Evolutionary conservation across 768 basidiomycete species (phyloP).

Genomic region (Pholiota conissans): DNA sequence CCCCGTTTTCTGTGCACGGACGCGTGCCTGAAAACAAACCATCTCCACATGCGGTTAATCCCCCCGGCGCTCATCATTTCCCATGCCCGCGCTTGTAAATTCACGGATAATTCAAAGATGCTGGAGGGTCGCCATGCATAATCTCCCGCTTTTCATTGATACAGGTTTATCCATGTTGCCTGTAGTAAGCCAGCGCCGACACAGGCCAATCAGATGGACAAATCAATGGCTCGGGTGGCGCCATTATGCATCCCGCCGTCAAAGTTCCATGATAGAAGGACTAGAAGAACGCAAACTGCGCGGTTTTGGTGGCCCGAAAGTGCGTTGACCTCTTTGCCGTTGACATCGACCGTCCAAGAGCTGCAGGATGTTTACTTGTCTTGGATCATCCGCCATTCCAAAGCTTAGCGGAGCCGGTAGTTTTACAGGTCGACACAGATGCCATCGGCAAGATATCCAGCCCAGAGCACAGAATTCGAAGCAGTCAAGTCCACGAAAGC

Average conservation of each 20-base stretch:
- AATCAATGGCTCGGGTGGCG: constrained; percentile 2
- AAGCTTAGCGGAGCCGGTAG: neutral
- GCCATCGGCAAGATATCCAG: too few relatives aligned
- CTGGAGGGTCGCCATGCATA: constrained; percentile 5
- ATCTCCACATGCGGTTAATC: constrained; percentile 15
- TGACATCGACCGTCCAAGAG: neutral
- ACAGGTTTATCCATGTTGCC: constrained; percentile 6
- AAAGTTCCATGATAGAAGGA: constrained; percentile 6
- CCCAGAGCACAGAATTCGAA: too few relatives aligned
- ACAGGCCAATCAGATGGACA: neutral
- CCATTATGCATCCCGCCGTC: neutral
- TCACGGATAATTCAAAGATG: neutral
- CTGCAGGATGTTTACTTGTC: neutral
- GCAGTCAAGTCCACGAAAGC: too few relatives aligned
- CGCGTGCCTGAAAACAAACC: constrained; percentile 24
- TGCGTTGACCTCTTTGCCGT: neutral
- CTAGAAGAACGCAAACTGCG: constrained; percentile 4
- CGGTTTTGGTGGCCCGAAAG: neutral
- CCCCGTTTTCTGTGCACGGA: constrained; percentile 6
- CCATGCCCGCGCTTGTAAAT: constrained; percentile 6
- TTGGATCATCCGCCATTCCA: neutral
- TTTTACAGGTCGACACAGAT: too few relatives aligned
- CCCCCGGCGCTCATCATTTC: constrained; percentile 4
- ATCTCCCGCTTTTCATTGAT: neutral
- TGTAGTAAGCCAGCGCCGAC: neutral